Conservation (phyloP, 306 rosid species). For the Citrullus colocynthis region DNA sequence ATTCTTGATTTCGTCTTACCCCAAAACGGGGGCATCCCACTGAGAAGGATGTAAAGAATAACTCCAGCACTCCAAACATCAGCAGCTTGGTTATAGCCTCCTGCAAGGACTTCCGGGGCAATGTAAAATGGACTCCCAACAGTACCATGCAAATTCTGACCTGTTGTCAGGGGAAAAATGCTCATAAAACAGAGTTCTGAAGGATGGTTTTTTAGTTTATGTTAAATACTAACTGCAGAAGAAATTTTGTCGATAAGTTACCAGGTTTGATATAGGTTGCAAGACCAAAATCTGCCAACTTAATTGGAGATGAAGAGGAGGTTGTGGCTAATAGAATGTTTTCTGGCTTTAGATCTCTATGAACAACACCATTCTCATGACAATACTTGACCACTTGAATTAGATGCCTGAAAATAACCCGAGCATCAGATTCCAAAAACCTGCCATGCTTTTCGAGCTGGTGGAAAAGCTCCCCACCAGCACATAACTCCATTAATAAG, state of each 20-base stretch:
- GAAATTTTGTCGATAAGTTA: slow-evolving; percentile 7
- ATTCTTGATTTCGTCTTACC: slow-evolving; percentile 61
- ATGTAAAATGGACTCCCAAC: slow-evolving; percentile 77
- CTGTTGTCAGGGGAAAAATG: slow-evolving; percentile 27
- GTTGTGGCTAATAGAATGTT: slow-evolving; percentile 57
- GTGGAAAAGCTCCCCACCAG: slow-evolving; percentile 68
- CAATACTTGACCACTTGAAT: slow-evolving; percentile 64
- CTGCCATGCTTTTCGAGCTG: slow-evolving; percentile 52
- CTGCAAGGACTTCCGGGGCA: slow-evolving; percentile 61
- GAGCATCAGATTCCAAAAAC: slow-evolving; percentile 46
- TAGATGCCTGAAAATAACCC: slow-evolving; percentile 54
- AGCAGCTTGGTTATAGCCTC: slow-evolving; percentile 64
- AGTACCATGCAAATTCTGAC: slow-evolving; percentile 56
- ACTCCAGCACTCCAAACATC: slow-evolving; percentile 75
- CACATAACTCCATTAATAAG: slow-evolving; percentile 74
- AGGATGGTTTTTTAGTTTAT: not conserved
- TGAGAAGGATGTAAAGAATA: slow-evolving; percentile 57
- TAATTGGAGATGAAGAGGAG: slow-evolving; percentile 51
- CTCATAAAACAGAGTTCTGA: not conserved
- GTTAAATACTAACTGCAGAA: not conserved
- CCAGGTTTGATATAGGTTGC: slow-evolving; percentile 73
- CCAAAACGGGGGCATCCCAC: slow-evolving; percentile 68
- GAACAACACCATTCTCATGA: slow-evolving; percentile 61
- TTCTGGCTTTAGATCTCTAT: slow-evolving; percentile 64
- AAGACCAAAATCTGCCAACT: slow-evolving; percentile 68